These are phyloP conservation scores for Lepidium aucheri DNA, from an alignment of 345 rosid species.

Conservation along the genomic window DNA sequence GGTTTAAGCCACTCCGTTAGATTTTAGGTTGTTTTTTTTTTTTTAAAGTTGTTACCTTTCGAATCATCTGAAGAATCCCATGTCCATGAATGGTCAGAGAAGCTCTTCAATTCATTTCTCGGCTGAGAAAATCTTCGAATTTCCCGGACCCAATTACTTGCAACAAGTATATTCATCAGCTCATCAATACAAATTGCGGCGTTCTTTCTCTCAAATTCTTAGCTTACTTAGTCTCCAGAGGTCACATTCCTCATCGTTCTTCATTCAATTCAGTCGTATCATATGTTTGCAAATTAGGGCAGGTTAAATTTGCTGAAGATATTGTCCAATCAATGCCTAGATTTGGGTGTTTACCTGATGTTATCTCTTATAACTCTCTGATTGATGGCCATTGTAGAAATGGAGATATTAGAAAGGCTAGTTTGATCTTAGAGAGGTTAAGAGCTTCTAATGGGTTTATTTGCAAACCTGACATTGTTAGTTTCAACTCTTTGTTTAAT, in stretches of 20 bases:
- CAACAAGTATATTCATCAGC: conserved; percentile 38
- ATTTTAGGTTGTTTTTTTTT: neutral
- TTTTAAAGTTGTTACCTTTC: conserved; percentile 4
- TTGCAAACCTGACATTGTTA: conserved; percentile 33
- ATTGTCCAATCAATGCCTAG: conserved; percentile 28
- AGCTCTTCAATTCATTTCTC: conserved; percentile 27
- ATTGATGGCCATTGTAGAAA: conserved; percentile 37
- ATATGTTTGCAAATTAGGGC: conserved; percentile 27
- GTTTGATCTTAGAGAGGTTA: conserved; percentile 18
- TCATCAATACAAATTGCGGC: conserved; percentile 30
- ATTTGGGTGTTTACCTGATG: conserved; percentile 30
- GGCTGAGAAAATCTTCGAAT: conserved; percentile 17
- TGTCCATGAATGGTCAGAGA: conserved; percentile 32
- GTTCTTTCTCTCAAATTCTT: conserved; percentile 31
- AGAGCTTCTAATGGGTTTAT: conserved; percentile 18
- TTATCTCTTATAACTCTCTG: conserved; percentile 37
- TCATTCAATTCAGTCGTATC: conserved; percentile 36
- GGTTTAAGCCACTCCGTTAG: conserved; percentile 15
- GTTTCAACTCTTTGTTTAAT: conserved; percentile 38
- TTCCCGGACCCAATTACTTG: conserved; percentile 20
- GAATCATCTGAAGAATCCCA: conserved; percentile 6
- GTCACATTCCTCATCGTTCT: conserved; percentile 36
- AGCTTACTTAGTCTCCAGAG: conserved; percentile 32
- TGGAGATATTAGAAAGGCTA: conserved; percentile 23
- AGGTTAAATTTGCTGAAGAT: conserved; percentile 26